These are phyloP conservation scores for Kodamaea hsintzibuensis DNA, from an alignment of 805 yeast species.

Conservation along the genomic window DNA sequence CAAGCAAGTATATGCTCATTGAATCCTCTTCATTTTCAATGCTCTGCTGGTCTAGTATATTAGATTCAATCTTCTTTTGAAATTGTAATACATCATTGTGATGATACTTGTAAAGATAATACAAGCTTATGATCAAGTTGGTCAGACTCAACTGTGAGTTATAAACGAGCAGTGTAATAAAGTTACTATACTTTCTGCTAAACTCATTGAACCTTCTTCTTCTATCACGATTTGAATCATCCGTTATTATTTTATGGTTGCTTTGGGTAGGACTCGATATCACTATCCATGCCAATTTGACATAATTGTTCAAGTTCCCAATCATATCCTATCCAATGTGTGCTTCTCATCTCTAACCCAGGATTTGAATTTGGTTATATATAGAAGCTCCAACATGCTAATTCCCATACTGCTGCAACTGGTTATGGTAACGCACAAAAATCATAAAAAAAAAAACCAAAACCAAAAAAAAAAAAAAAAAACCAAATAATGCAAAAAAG, in stretches of 20 bases:
- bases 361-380: conserved; percentile 6
- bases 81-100: conserved; percentile 11
- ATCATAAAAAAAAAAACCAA: background rate
- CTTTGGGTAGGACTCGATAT: background rate
- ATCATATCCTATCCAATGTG: background rate
- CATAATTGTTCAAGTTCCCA: conserved; percentile 1
- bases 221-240: background rate
- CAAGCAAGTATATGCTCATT: conserved; percentile 23
- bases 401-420: conserved; percentile 4
- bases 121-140: conserved; percentile 26
- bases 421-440: conserved; percentile 3
- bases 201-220: conserved; percentile 11
- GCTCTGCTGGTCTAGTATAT: background rate
- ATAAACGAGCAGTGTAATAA: conserved; percentile 16
- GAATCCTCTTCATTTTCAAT: conserved; percentile 13
- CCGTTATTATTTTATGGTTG: conserved; percentile 1
- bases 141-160: conserved; percentile 23
- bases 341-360: background rate
- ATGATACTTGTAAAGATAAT: conserved; percentile 25
- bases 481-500: background rate
- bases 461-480: background rate
- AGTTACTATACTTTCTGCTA: conserved; percentile 13
- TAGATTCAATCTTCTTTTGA: background rate
- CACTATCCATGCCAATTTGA: conserved; percentile 15
- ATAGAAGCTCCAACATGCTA: background rate